These are phyloP conservation scores for Solanum hybrid DNA, from an alignment of 305 asterid species.

Conservation along the genomic window DNA sequence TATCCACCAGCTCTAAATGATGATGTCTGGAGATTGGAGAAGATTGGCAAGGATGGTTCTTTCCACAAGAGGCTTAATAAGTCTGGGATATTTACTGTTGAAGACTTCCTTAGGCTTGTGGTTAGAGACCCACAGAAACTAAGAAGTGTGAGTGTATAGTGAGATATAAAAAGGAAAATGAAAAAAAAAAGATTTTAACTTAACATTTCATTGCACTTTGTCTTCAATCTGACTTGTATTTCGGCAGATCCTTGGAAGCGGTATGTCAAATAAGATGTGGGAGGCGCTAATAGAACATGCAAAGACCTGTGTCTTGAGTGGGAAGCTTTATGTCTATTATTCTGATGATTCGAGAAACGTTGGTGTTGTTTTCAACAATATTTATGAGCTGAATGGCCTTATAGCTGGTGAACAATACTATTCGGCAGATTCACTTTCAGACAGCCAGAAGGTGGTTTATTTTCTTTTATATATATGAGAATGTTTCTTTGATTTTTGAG, in stretches of 20 bases:
- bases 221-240: constrained; percentile 5
- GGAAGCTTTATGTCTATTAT: constrained; percentile 78
- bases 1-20: constrained; percentile 89
- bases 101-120: constrained; percentile 84
- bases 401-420: constrained; percentile 45
- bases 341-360: constrained; percentile 68
- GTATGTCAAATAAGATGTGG: constrained; percentile 99
- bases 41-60: constrained; percentile 94
- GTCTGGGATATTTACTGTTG: constrained; percentile 68
- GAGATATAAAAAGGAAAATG: background rate
- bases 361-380: constrained; percentile 82
- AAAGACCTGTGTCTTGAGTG: constrained; percentile 84
- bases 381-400: constrained; percentile 84
- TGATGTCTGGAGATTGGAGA: constrained; percentile 97
- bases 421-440: constrained; percentile 55
- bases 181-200: background rate
- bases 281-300: constrained; percentile 90
- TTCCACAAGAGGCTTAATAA: constrained; percentile 82
- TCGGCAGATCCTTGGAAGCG: constrained; percentile 84
- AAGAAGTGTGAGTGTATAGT: constrained; percentile 51
- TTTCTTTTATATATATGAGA: background rate
- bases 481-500: background rate
- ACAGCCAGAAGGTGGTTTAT: constrained; percentile 47
- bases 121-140: constrained; percentile 78
- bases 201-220: background rate